Evolutionary conservation across 768 basidiomycete species (phyloP).

Genomic region (Mycena galericulata): DNA sequence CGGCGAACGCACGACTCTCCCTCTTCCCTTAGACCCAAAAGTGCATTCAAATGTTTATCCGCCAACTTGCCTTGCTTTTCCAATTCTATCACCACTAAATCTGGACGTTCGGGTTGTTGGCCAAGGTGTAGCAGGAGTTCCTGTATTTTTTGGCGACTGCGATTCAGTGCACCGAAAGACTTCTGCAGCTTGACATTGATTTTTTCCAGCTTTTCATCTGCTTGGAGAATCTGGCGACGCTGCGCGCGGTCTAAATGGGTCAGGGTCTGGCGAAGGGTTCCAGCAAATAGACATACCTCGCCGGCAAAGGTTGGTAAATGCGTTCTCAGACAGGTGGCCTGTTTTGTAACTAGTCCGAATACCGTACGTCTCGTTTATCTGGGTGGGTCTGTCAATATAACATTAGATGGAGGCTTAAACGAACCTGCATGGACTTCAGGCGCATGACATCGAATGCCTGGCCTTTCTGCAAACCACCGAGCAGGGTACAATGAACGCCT

Average conservation of each 20-base stretch:
- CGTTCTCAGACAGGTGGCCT: background rate
- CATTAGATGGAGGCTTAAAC: no score
- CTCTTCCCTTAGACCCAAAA: no score
- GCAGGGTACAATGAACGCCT: constrained; percentile 1
- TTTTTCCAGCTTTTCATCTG: background rate
- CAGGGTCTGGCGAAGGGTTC: background rate
- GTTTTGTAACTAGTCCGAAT: background rate
- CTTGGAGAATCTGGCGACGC: background rate
- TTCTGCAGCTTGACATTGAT: background rate
- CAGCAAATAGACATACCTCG: background rate
- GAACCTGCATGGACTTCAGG: no score
- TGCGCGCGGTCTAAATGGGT: background rate
- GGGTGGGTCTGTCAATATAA: no score
- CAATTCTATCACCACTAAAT: no score
- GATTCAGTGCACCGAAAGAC: background rate
- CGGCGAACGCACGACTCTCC: no score
- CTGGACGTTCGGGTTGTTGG: no score
- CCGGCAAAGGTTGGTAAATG: background rate
- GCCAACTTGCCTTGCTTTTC: no score
- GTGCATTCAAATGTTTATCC: no score
- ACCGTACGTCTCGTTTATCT: background rate
- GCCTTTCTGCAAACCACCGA: constrained; percentile 2
- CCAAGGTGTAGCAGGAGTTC: no score
- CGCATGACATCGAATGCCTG: background rate
- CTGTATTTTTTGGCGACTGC: background rate